These are phyloP conservation scores for Tetrahymena malaccensis DNA, from an alignment of 73 alveolate genomes.

Conservation along the genomic window DNA sequence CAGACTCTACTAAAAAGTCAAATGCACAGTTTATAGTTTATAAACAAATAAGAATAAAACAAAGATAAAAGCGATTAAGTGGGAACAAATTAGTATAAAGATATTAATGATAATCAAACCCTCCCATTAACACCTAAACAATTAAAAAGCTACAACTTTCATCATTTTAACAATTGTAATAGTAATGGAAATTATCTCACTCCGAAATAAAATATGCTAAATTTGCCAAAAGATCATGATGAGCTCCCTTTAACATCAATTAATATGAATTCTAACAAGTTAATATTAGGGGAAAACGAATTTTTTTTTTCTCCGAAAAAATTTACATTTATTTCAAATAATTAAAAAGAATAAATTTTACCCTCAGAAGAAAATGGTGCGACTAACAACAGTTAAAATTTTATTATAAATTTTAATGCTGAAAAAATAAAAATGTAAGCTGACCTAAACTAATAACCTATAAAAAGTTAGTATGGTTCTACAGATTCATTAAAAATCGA, in stretches of 20 bases:
- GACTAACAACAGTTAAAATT: too few relatives aligned
- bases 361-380: neutral
- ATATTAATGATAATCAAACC: neutral
- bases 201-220: neutral
- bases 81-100: neutral
- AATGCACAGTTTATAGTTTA: neutral
- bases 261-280: neutral
- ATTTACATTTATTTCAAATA: too few relatives aligned
- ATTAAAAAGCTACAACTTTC: neutral
- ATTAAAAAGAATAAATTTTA: too few relatives aligned
- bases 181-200: neutral
- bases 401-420: too few relatives aligned
- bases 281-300: neutral
- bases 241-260: neutral
- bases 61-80: neutral
- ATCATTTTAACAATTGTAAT: too few relatives aligned
- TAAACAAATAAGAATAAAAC: too few relatives aligned
- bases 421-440: too few relatives aligned
- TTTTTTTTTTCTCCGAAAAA: neutral
- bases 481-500: neutral
- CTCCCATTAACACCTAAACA: neutral
- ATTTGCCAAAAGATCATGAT: neutral
- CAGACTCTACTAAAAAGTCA: neutral
- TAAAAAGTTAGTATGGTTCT: too few relatives aligned
- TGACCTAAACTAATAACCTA: neutral